Percentiles rank a stretch among this genome's conserved stretches.
These are phyloP conservation scores for Avicennia marina DNA, from an alignment of 257 asterid genomes.

Conservation along the genomic window DNA sequence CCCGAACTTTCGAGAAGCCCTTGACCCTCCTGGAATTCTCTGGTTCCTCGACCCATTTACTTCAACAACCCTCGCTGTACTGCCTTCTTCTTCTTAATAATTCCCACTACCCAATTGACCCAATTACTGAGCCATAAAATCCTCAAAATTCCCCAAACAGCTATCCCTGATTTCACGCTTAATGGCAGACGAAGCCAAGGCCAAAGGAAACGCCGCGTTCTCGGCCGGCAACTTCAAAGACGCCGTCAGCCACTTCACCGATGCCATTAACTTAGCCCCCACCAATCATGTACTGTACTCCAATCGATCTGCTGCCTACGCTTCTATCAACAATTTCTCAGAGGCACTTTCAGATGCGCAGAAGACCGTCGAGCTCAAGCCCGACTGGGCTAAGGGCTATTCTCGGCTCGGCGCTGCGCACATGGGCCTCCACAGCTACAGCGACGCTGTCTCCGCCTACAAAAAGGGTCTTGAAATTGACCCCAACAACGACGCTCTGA, in stretches of 20 bases:
- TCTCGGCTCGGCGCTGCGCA: constrained; percentile 94
- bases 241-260: constrained; percentile 72
- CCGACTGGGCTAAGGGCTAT: constrained; percentile 83
- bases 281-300: constrained; percentile 85
- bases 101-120: too few species aligned
- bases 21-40: too few species aligned
- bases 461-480: constrained; percentile 73
- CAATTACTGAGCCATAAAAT: too few species aligned
- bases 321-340: constrained; percentile 56
- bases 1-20: too few species aligned
- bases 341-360: constrained; percentile 82
- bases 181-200: constrained; percentile 96
- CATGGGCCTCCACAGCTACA: constrained; percentile 49
- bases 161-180: too few species aligned
- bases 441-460: constrained; percentile 67
- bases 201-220: constrained; percentile 90
- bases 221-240: constrained; percentile 63
- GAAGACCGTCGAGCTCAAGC: constrained; percentile 80
- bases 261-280: constrained; percentile 62
- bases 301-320: constrained; percentile 90
- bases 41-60: too few species aligned
- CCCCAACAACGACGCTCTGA: constrained; percentile 77
- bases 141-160: too few species aligned
- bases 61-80: too few species aligned
- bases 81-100: too few species aligned